Evolutionary conservation across 2,329 filamentous ascomycete genomes (phyloP), one percentile per base, ranked within the genome.

Genomic region (Cladobotryum mycophilum): DNA sequence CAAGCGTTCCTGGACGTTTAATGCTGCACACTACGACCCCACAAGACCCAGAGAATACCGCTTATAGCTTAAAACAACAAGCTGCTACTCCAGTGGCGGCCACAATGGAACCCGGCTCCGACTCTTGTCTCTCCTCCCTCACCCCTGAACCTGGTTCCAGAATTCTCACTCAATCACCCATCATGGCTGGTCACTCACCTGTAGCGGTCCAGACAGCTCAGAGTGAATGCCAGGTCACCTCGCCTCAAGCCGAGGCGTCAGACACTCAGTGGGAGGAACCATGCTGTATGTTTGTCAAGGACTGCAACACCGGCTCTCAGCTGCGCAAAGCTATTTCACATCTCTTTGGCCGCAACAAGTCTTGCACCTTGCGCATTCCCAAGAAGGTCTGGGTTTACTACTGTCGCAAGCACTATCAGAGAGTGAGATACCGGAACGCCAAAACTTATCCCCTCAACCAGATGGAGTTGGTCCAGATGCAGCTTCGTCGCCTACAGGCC

Each of bases 341-440:
- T 61, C 79, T 91, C 49, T 92, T 92, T 58, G 88, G 88, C 18
- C 81, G 89, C 36, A 93, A 93, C 73, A 93, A 93, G 68, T 75
- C 79, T 7, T 85, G 82, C 60, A 93, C 88, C 1, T 78, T 84
- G 34, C 74, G 76, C 41, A 88, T 93, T 45, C 86, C 86, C 0
- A 70, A 78, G 5, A 68, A 79, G 18, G 78, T 88, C 2, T 92
- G 87, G 87, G 81, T 89, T 1, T 81, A 85, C 60, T 85, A 81
- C 63, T 93, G 89, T 65, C 81, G 88, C 35, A 91, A 91, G 63
- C 86, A 91, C 61, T 93, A 93, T 64, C 89, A 93, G 67, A 81
- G 88, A 6, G 78, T 77, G 41, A 76, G 85, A 0, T 91, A 90
- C 62, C 77, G 85, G n/a, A 82, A 82, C 48, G 74, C 75, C 1